These are phyloP conservation scores for Eutrema heterophyllum DNA, from an alignment of 345 rosid genomes.

Conservation along the genomic window DNA sequence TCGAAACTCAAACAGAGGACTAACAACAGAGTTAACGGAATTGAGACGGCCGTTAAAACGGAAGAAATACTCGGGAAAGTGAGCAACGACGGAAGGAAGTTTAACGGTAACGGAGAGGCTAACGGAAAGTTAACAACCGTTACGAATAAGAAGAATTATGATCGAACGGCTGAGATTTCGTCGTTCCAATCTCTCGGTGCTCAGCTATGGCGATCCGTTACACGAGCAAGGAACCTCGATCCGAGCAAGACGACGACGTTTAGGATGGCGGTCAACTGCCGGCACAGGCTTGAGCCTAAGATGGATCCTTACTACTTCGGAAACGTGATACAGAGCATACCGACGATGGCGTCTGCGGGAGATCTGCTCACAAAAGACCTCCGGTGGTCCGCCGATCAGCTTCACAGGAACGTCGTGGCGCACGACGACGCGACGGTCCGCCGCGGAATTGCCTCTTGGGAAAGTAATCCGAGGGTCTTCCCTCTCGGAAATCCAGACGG, in stretches of 20 bases:
- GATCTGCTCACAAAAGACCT: conserved; percentile 59
- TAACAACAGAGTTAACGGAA: conserved; percentile 41
- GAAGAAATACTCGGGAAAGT: conserved; percentile 51
- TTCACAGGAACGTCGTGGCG: conserved; percentile 77
- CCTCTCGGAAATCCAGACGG: conserved; percentile 93
- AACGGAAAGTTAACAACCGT: conserved; percentile 34
- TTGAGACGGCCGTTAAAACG: conserved; percentile 4
- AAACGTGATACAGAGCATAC: conserved; percentile 94
- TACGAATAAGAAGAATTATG: conserved; percentile 1
- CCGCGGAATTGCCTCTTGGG: conserved; percentile 68
- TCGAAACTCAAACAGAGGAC: conserved; percentile 59
- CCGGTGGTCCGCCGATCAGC: conserved; percentile 57
- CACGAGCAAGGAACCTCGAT: conserved; percentile 70
- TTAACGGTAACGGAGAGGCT: conserved; percentile 38
- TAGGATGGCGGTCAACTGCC: conserved; percentile 93
- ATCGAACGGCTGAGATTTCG: conserved; percentile 61
- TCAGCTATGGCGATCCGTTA: conserved; percentile 82
- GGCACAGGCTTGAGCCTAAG: conserved; percentile 79
- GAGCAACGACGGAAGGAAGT: conserved; percentile 45
- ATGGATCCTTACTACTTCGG: conserved; percentile 77
- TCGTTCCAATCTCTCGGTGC: conserved; percentile 89
- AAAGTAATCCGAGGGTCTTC: conserved; percentile 68
- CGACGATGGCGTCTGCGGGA: conserved; percentile 48
- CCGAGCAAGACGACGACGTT: conserved; percentile 64
- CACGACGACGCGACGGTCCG: conserved; percentile 65